Percentiles rank a stretch among this genome's conserved stretches.
Evolutionary conservation across 306 rosid genomes (phyloP).

Genomic region (Medicago arabica): DNA sequence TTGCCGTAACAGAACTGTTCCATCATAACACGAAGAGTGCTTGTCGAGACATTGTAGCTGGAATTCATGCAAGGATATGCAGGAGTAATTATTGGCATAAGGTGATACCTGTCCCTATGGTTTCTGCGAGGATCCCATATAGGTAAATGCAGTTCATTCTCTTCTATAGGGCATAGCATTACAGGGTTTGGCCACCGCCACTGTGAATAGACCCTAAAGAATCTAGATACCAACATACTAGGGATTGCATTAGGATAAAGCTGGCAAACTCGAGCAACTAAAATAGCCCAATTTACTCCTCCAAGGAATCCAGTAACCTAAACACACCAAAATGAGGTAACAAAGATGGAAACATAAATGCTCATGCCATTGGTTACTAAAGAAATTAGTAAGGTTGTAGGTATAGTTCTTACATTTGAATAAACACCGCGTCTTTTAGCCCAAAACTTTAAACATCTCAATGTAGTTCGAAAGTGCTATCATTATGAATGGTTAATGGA

Average conservation of each 20-base stretch:
- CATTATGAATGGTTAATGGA: constrained; percentile 46
- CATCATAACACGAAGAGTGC: constrained; percentile 97
- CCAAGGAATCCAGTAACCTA: constrained; percentile 99
- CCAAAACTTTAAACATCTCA: constrained; percentile 94
- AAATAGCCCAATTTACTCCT: constrained; percentile 98
- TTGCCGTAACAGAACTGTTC: constrained; percentile 86
- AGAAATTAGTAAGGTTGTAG: constrained; percentile 1
- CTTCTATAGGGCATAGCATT: constrained; percentile 91
- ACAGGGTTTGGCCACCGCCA: constrained; percentile 99
- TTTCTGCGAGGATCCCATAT: constrained; percentile 96
- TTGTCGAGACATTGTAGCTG: constrained; percentile 92
- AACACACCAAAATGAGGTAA: constrained; percentile 33
- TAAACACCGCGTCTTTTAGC: constrained; percentile 97
- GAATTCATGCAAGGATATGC: constrained; percentile 99
- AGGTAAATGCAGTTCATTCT: constrained; percentile 85
- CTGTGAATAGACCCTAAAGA: constrained; percentile 96
- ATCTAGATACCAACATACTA: constrained; percentile 95
- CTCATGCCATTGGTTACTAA: constrained; percentile 7
- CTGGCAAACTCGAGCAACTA: constrained; percentile 95
- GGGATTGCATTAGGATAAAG: constrained; percentile 98
- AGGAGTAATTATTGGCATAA: constrained; percentile 97
- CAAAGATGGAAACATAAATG: constrained; percentile 19
- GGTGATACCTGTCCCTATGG: constrained; percentile 84
- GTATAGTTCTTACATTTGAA: constrained; percentile 78
- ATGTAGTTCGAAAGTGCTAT: constrained; percentile 86